A percentile compares a stretch with the other conserved stretches of the same genome.
Conservation (phyloP, 1,139 yeast genomes). For the Lodderomyces theae region DNA sequence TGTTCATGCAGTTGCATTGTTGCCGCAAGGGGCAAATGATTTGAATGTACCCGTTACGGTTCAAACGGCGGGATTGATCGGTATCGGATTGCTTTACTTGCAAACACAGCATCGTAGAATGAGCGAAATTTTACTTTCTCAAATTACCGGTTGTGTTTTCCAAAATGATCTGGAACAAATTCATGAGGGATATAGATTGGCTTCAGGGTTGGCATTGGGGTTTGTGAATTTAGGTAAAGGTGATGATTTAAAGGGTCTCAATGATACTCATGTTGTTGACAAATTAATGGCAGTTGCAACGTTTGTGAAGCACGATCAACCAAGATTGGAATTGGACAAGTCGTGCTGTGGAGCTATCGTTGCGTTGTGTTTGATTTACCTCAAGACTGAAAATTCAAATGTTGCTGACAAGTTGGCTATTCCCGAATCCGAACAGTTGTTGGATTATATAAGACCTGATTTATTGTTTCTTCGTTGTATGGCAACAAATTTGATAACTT, state of each 20-base stretch:
- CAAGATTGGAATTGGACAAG: slow-evolving; percentile 62
- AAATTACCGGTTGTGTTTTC: slow-evolving; percentile 55
- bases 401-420: slow-evolving; percentile 65
- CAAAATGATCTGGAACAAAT: slow-evolving; percentile 55
- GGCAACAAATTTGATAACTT: slow-evolving; percentile 69
- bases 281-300: slow-evolving; percentile 59
- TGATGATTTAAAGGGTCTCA: slow-evolving; percentile 55
- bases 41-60: slow-evolving; percentile 79
- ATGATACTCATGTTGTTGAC: slow-evolving; percentile 72
- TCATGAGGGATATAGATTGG: slow-evolving; percentile 82
- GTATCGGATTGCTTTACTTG: slow-evolving; percentile 80
- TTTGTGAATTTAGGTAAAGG: slow-evolving; percentile 84
- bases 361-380: slow-evolving; percentile 71
- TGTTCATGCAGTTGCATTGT: slow-evolving; percentile 87
- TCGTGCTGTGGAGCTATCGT: slow-evolving; percentile 79
- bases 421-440: slow-evolving; percentile 58
- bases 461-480: slow-evolving; percentile 65
- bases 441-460: slow-evolving; percentile 82
- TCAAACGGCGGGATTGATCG: slow-evolving; percentile 89
- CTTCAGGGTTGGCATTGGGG: slow-evolving; percentile 89
- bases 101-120: slow-evolving; percentile 82
- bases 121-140: slow-evolving; percentile 76
- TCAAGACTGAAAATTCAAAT: slow-evolving; percentile 60
- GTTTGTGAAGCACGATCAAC: slow-evolving; percentile 67
- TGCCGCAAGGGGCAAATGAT: slow-evolving; percentile 90